A percentile compares a stretch with the other conserved stretches of the same genome.
Evolutionary conservation across 768 basidiomycete species (phyloP).

Genomic region (Sarcodon sp.): DNA sequence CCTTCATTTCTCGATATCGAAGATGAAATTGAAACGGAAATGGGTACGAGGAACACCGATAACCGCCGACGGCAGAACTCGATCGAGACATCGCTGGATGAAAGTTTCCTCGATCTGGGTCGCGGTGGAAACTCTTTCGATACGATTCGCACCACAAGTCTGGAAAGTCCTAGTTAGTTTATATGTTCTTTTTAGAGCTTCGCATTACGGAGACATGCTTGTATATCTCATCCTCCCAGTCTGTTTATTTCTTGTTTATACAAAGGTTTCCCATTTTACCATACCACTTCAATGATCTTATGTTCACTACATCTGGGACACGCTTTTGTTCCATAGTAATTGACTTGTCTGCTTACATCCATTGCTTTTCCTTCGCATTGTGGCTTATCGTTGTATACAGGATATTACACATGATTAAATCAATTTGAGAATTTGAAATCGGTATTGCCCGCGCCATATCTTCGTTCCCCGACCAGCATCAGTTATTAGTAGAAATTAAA

Average conservation of each 20-base stretch:
- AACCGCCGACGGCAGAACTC: constrained; percentile 2
- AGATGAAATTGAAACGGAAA: constrained; percentile 15
- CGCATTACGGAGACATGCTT: constrained; percentile 1
- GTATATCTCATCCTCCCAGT: not conserved
- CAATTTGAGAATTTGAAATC: constrained; percentile 10
- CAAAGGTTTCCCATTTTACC: not conserved
- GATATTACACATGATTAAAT: constrained; percentile 1
- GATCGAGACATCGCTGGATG: constrained; percentile 11
- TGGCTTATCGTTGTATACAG: not conserved
- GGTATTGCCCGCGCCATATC: constrained; percentile 1
- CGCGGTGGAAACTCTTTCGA: constrained; percentile 26
- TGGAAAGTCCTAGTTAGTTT: not conserved
- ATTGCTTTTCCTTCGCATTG: constrained; percentile 5
- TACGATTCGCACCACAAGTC: constrained; percentile 16
- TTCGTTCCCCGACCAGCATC: constrained; percentile 2
- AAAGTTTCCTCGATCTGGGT: constrained; percentile 28
- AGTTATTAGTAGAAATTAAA: not conserved
- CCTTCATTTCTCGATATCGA: constrained; percentile 66
- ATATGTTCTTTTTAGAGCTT: constrained; percentile 10
- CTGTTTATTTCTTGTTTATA: not conserved
- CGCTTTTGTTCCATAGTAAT: constrained; percentile 4
- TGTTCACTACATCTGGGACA: constrained; percentile 6
- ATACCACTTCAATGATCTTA: not conserved
- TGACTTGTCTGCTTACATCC: constrained; percentile 5
- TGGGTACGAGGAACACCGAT: constrained; percentile 2